phyloP scores from a whole-genome alignment of 75 land plant species.

The Selaginella tamariscina region DNA sequence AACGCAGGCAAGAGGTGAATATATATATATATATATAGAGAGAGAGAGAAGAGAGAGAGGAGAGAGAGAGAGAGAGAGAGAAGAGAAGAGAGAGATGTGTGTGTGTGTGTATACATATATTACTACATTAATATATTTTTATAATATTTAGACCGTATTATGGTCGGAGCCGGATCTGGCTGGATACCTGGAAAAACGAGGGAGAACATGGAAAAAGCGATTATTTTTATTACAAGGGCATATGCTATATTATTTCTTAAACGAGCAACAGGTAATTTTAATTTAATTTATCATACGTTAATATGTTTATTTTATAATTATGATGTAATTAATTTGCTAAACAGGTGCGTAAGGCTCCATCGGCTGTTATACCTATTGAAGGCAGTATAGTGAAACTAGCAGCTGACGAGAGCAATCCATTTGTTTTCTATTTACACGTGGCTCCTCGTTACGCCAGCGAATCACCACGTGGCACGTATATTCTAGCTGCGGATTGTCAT shows the following conservation, averaged over 20 bases:
- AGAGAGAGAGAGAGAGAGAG: too few species aligned
- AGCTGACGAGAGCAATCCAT: neutral
- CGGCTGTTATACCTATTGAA: neutral
- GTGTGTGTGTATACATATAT: too few species aligned
- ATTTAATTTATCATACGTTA: too few species aligned
- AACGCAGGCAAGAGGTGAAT: too few species aligned
- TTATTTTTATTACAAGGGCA: neutral
- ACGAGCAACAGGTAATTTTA: neutral
- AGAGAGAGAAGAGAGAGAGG: too few species aligned
- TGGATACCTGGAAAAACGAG: neutral
- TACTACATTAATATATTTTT: too few species aligned
- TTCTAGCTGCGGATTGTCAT: neutral
- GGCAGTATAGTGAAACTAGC: neutral
- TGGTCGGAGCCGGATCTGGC: neutral
- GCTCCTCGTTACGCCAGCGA: neutral
- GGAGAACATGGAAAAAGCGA: neutral
- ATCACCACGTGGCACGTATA: neutral
- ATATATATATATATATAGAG: too few species aligned
- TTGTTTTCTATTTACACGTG: neutral
- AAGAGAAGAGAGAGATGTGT: too few species aligned
- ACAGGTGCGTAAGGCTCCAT: neutral
- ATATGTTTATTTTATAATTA: too few species aligned
- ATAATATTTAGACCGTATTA: neutral
- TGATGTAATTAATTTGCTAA: neutral
- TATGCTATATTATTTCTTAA: neutral